Base-by-base conservation (phyloP, 169 alveolate species). In the Cystoisospora suis region DNA sequence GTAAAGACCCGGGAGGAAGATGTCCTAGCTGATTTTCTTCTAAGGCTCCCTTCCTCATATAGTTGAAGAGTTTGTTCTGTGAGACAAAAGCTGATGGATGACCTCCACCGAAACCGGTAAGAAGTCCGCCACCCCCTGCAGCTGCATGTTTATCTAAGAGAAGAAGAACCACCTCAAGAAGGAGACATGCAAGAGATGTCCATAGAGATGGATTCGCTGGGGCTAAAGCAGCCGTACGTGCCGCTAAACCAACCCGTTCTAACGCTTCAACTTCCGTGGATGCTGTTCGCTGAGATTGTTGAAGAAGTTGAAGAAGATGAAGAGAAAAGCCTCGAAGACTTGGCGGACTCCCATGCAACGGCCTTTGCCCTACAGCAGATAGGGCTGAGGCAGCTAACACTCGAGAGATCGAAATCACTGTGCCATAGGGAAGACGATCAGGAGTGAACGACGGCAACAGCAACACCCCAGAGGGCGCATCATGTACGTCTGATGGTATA, bases 261-360 rank as follows among this genome's bases (percentile, higher is more conserved):
- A 87, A 77, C 17, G 87, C 87, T 65, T 87, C 91, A 15, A 45
- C 46, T 45, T 87, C 91, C 9, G 86, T 81, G 32, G 87, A 86
- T 32, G 91, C 91, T 32, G 87, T 15, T 65, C 91, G 61, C 80
- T 87, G 91, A 38, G 91, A 56, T 87, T 87, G 91, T 87, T 58
- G 87, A 44, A 87, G 91, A 75, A 70, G 91, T 80, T 70, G 80
- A 61, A 87, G 91, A 44, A 87, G 70, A 47, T 87, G 87, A 59
- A 87, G 87, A 45, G 91, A 81, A 36, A 70, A 87, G 53, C 80
- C 87, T 29, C 91, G 75, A 61, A 87, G 77, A 32, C 87, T 70
- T 0, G 91, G 87, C 27, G 91, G 77, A 6, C 15, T 38, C 42
- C 40, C 83, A 34, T 72, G 83, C 0, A 72, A 12, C 38, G 83